These are phyloP conservation scores for Austroboletus niveus DNA, from an alignment of 1,284 basidiomycete species.

Conservation along the genomic window DNA sequence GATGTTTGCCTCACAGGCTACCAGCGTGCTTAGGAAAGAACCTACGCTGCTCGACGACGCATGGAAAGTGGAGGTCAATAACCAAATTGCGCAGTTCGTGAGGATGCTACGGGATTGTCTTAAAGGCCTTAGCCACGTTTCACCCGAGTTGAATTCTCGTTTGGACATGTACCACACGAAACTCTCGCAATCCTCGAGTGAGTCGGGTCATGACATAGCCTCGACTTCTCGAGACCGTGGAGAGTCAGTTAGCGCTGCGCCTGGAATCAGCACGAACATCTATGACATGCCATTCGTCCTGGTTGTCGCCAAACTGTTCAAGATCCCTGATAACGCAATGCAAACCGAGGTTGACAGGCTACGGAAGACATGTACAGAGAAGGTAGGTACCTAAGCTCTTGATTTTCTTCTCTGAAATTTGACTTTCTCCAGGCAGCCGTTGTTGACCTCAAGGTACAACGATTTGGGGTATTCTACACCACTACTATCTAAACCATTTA, in stretches of 20 bases:
- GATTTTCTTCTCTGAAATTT: slow-evolving; percentile 1
- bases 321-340: slow-evolving; percentile 64
- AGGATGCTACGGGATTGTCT: slow-evolving; percentile 83
- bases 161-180: slow-evolving; percentile 84
- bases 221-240: slow-evolving; percentile 52
- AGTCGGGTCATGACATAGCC: slow-evolving; percentile 68
- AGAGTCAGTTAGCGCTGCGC: slow-evolving; percentile 48
- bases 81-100: slow-evolving; percentile 87
- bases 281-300: slow-evolving; percentile 76
- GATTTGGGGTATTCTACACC: background rate
- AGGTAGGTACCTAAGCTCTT: slow-evolving; percentile 43
- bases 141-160: slow-evolving; percentile 78
- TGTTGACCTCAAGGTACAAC: slow-evolving; percentile 74
- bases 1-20: slow-evolving; percentile 91
- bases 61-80: slow-evolving; percentile 92
- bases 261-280: slow-evolving; percentile 47
- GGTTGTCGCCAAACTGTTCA: slow-evolving; percentile 74
- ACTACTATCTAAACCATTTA: slow-evolving; percentile 5
- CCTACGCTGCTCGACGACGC: slow-evolving; percentile 71
- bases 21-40: slow-evolving; percentile 81
- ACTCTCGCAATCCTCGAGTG: slow-evolving; percentile 59
- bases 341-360: slow-evolving; percentile 76
- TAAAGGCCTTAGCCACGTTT: slow-evolving; percentile 67
- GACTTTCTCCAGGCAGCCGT: slow-evolving; percentile 63
- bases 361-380: slow-evolving; percentile 73